Evolutionary conservation across 768 basidiomycete genomes (phyloP).

Genomic region (Lentinus tigrinus): DNA sequence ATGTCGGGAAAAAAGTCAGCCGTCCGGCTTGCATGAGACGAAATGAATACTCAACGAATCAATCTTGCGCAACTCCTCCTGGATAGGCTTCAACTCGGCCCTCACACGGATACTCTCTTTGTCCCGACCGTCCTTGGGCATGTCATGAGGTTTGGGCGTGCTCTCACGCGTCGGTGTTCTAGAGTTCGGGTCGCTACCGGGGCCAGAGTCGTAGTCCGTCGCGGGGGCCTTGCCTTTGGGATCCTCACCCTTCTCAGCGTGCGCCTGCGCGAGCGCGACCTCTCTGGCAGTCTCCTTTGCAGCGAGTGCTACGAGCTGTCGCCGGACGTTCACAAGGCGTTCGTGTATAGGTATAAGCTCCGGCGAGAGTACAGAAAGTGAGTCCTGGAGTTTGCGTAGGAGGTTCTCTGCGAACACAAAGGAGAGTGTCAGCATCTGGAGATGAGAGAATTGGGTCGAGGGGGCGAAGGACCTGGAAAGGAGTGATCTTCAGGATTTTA

Average conservation of each 20-base stretch:
- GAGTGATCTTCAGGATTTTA: conserved; percentile 8
- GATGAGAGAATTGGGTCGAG: not conserved
- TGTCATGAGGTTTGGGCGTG: conserved; percentile 17
- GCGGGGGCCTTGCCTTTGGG: conserved; percentile 1
- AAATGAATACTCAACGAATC: conserved; percentile 78
- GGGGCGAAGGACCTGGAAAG: conserved; percentile 14
- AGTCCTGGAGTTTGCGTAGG: conserved; percentile 76
- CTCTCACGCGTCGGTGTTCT: conserved; percentile 29
- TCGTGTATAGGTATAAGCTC: conserved; percentile 93
- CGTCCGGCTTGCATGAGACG: conserved; percentile 24
- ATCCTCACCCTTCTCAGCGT: not conserved
- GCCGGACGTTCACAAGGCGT: conserved; percentile 80
- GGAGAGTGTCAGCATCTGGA: conserved; percentile 4
- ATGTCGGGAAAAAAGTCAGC: not conserved
- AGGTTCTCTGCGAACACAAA: conserved; percentile 55
- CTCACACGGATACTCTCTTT: conserved; percentile 22
- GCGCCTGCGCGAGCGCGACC: conserved; percentile 29
- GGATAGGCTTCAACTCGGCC: conserved; percentile 79
- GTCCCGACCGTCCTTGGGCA: conserved; percentile 10
- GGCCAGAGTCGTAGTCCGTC: not conserved
- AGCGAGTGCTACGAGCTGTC: conserved; percentile 85
- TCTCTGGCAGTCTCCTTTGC: conserved; percentile 85
- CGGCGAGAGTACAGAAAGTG: conserved; percentile 81
- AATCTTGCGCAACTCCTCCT: conserved; percentile 92
- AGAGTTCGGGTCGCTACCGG: conserved; percentile 16